A percentile compares a stretch with the other conserved stretches of the same genome.
Evolutionary conservation across 2,329 filamentous ascomycete genomes (phyloP).

Genomic region (Colletotrichum cuscutae): DNA sequence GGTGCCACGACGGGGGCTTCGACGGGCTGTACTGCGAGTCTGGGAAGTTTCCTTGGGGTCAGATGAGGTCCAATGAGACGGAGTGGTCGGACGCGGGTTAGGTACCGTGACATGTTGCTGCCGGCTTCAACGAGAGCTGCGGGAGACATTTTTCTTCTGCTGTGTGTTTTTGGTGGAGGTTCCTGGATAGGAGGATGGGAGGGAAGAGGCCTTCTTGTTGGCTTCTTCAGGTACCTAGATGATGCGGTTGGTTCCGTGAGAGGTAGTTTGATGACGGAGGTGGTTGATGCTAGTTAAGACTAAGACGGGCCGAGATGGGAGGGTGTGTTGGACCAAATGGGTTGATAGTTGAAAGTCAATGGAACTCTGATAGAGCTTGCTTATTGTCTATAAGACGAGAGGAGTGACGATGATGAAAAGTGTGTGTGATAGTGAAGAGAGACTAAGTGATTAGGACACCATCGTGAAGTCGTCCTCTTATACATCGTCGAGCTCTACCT

Average conservation of each 20-base stretch:
- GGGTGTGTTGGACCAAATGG: neutral
- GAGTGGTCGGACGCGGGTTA: conserved; percentile 27
- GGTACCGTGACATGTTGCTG: conserved; percentile 29
- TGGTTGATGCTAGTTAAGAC: neutral
- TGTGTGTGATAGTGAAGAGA: neutral
- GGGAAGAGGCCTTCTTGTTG: neutral
- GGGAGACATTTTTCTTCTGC: neutral
- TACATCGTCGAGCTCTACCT: neutral
- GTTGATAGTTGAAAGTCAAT: neutral
- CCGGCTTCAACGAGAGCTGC: conserved; percentile 6
- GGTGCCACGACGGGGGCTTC: neutral
- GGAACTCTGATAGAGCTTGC: neutral
- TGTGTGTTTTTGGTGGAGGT: neutral
- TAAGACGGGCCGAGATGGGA: neutral
- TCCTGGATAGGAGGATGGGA: neutral
- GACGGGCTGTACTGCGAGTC: conserved; percentile 14
- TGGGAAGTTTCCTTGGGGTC: conserved; percentile 7
- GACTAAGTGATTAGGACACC: neutral
- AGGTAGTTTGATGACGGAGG: conserved; percentile 1
- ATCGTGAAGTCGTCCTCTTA: conserved; percentile 19
- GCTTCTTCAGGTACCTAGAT: neutral
- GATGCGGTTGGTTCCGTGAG: neutral
- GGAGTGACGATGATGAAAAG: neutral
- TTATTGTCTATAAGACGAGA: neutral
- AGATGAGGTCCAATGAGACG: conserved; percentile 9